Evolutionary conservation across 2,329 filamentous ascomycete genomes (phyloP), one percentile per base, ranked within the genome.

Genomic region (Colletotrichum salicis): DNA sequence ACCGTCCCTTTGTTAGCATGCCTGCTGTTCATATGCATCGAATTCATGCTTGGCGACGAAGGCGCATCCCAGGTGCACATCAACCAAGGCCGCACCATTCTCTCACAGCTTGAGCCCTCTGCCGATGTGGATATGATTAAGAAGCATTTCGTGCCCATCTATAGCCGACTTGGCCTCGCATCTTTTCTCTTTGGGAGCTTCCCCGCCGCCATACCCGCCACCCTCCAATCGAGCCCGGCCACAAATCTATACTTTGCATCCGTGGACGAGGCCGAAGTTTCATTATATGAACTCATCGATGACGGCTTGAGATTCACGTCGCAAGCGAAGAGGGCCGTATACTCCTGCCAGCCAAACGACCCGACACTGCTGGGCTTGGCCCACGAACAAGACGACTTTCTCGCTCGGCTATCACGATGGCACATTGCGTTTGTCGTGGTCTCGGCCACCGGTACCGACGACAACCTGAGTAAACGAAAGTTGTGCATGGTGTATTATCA

Each of bases 21-120:
- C 72, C 76, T 87, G 1, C 78, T 89, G 27, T 87, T 89, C 72
- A 85, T 86, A 29, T 87, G 86, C 74, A 84, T 89, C 60, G 88
- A 89, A 76, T 87, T 87, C 74, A 80, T 89, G 70, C 85, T 86
- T 41, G 84, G 86, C 48, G 84, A 88, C 69, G 83, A 85, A 55
- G 76, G 78, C 5, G 82, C 83, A 11, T 85, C 86, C 0, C 80
- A 85, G 58, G 78, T 85, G 67, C 84, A 86, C 60, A 83, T 86
- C 19, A 78, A 79, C 19, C 83, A 86, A 71, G 84, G 84, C 8
- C 76, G 84, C 4, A 80, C 83, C 55, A 82, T 86, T 2, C 79
- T 86, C 4, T 78, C 77, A 1, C 78, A 79, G 11, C 75, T 85
- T 7, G 74, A 76, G 52, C 67, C 73, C 4, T 78, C 78, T 58